Evolutionary conservation across 2,329 filamentous ascomycete species (phyloP), one percentile per base, ranked within the genome.

Genomic region (Geosmithia putterillii): DNA sequence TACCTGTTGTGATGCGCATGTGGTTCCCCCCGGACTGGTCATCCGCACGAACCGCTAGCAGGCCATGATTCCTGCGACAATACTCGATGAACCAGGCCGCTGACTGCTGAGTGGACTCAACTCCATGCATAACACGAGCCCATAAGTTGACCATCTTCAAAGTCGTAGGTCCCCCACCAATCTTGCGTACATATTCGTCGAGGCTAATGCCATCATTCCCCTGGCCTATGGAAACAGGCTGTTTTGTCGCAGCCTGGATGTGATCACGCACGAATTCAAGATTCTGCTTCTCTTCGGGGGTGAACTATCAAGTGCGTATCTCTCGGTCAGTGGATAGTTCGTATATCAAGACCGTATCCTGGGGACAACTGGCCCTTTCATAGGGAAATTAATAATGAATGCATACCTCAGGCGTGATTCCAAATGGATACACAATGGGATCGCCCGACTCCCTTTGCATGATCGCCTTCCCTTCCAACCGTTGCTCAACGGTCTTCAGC

Each of bases 401-500:
- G 44, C 51, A 49, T 38, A 57, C 56, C 23, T 57, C 51, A 2
- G 60, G 59, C 2, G 52, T 54, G 21, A 52, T 52, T 1, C 61
- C 59, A 47, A 58, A 62, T 1, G 53, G 54, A 44, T 58, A 63
- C 41, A 52, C 52, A 14, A 53, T 51, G 25, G 39, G 21, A 50
- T 47, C 32, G 42, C 47, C 49, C 36, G 53, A 45, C 18, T 47
- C 46, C 15, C 48, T 48, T 45, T 61, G 52, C 50, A 63, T 52
- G 14, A 63, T 50, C 14, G 53, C 54, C 37, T 54, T 47, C 3
- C 57, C 58, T 9, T 44, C 49, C 1, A 56, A 52, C 20, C 54
- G 54, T 40, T 64, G 62, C 50, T 62, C 57, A 7, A 73, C 58
- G 0, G 69, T 45, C 20, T 73, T 66, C 1, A 66, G 48, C 0